Evolutionary conservation across 2,329 filamentous ascomycete genomes (phyloP).

Genomic region (Juglanconis oblonga): DNA sequence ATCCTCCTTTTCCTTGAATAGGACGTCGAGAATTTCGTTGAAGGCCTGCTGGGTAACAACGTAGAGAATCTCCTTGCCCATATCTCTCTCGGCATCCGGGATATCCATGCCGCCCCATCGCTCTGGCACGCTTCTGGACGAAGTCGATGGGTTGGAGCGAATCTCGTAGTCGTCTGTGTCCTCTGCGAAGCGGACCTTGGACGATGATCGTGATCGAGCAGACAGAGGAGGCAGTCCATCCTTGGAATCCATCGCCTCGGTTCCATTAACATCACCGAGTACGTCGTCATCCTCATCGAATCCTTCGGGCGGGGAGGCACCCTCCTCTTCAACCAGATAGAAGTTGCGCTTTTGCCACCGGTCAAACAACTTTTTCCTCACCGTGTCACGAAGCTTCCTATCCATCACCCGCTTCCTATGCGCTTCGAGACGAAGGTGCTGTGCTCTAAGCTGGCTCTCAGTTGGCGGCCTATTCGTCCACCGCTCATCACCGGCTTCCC

Average conservation of each 20-base stretch:
- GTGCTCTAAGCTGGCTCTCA: conserved; percentile 40
- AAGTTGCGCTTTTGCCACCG: conserved; percentile 76
- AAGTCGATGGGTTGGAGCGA: conserved; percentile 69
- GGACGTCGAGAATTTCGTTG: conserved; percentile 83
- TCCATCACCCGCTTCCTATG: conserved; percentile 35
- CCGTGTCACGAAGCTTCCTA: conserved; percentile 36
- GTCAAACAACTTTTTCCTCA: conserved; percentile 58
- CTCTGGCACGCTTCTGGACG: conserved; percentile 69
- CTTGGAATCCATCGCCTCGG: conserved; percentile 42
- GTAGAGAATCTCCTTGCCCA: conserved; percentile 85
- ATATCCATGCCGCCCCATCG: conserved; percentile 77
- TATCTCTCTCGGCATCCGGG: conserved; percentile 75
- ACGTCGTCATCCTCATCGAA: conserved; percentile 63
- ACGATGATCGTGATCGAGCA: conserved; percentile 68
- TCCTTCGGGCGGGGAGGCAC: conserved; percentile 59
- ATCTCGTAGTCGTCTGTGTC: conserved; percentile 67
- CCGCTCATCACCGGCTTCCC: conserved; percentile 24
- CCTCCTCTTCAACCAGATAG: conserved; percentile 84
- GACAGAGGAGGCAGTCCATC: conserved; percentile 37
- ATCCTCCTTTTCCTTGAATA: conserved; percentile 82
- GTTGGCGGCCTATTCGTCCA: conserved; percentile 32
- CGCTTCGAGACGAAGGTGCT: conserved; percentile 30
- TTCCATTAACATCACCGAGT: conserved; percentile 35
- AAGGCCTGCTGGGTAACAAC: conserved; percentile 89
- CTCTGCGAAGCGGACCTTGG: conserved; percentile 75